Percentiles rank a stretch among this genome's conserved stretches.
phyloP scores from a whole-genome alignment of 2,329 filamentous ascomycete species.

The Fusarium vanettenii region DNA sequence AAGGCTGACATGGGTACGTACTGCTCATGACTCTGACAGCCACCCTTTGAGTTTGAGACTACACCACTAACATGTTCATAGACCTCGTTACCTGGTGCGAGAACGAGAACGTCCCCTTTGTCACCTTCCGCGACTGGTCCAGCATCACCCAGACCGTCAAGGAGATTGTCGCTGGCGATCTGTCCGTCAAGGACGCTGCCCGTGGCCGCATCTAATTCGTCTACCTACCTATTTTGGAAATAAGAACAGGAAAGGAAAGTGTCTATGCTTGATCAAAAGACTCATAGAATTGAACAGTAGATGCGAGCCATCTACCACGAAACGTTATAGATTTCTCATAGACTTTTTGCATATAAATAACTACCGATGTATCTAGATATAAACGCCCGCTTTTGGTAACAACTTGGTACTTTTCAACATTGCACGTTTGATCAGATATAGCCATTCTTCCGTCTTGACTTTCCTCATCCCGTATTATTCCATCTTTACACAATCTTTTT shows the following conservation, averaged over 20 bases:
- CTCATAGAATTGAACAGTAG: constrained; percentile 26
- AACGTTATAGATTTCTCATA: constrained; percentile 28
- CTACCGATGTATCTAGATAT: neutral
- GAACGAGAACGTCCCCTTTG: constrained; percentile 85
- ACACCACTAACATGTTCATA: constrained; percentile 47
- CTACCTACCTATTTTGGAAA: neutral
- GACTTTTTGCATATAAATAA: constrained; percentile 19
- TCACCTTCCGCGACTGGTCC: constrained; percentile 86
- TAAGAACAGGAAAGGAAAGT: neutral
- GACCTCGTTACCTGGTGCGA: constrained; percentile 91
- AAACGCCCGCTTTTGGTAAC: neutral
- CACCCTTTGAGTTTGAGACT: neutral
- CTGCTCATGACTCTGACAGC: neutral
- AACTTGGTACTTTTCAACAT: neutral
- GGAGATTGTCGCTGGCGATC: constrained; percentile 80
- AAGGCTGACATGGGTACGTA: constrained; percentile 85
- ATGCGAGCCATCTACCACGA: constrained; percentile 14
- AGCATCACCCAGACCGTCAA: constrained; percentile 81
- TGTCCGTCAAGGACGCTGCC: constrained; percentile 77
- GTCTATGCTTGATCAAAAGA: constrained; percentile 11
- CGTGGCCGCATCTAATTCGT: constrained; percentile 53
- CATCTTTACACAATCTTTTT: neutral
- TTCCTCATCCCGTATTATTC: neutral
- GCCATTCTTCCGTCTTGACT: neutral
- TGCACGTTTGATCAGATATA: no score